These are phyloP conservation scores for Leucaena leucocephala DNA, from an alignment of 306 rosid genomes.

Conservation along the genomic window DNA sequence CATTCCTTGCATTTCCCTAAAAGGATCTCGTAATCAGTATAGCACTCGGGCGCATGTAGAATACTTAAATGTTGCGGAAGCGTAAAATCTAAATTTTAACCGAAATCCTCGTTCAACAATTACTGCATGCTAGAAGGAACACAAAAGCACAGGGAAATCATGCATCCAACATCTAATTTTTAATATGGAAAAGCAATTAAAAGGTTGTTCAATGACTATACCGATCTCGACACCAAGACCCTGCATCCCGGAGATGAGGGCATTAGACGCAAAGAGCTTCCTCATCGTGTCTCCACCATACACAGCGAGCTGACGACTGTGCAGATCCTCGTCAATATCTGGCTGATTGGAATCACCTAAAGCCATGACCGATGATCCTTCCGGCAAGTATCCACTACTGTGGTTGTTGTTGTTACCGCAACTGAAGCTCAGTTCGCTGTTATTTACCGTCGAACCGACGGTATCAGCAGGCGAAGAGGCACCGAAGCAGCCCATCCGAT, in stretches of 20 bases:
- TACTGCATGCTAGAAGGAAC: neutral
- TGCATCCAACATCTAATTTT: neutral
- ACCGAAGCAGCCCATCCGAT: slow-evolving; percentile 48
- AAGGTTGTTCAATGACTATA: slow-evolving; percentile 20
- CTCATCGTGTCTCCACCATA: slow-evolving; percentile 97
- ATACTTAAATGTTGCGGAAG: neutral
- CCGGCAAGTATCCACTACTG: slow-evolving; percentile 42
- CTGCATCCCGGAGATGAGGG: slow-evolving; percentile 85
- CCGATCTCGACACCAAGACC: slow-evolving; percentile 98
- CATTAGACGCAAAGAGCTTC: slow-evolving; percentile 76
- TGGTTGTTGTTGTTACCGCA: slow-evolving; percentile 24
- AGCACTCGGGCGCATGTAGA: neutral
- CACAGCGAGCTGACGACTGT: slow-evolving; percentile 95
- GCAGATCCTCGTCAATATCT: slow-evolving; percentile 94
- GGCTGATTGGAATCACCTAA: slow-evolving; percentile 54
- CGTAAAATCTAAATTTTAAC: neutral
- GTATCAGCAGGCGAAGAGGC: slow-evolving; percentile 45
- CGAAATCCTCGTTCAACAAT: neutral
- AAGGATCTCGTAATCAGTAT: neutral
- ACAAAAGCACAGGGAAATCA: neutral
- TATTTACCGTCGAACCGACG: slow-evolving; percentile 54
- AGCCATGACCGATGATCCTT: slow-evolving; percentile 56
- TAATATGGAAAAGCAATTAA: neutral
- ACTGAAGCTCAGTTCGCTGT: slow-evolving; percentile 35
- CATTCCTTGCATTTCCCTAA: neutral